A percentile compares a stretch with the other conserved stretches of the same genome.
phyloP scores from a whole-genome alignment of 2,329 filamentous ascomycete species.

The Neospermospora avenae region DNA sequence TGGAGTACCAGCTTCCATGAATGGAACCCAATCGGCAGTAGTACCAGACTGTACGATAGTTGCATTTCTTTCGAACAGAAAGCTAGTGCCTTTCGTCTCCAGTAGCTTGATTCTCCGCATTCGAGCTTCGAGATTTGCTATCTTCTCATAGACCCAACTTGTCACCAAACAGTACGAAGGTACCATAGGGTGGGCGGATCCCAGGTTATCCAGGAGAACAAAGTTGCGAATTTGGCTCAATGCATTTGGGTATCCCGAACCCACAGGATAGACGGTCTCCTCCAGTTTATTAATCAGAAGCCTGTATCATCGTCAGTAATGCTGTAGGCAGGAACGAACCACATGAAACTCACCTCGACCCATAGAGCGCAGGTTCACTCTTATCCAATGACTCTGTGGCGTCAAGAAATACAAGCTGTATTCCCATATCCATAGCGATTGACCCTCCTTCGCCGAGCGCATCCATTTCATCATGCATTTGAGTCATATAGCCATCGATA shows the following conservation, averaged over 20 bases:
- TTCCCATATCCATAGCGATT: slow-evolving; percentile 67
- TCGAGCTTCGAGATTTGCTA: slow-evolving; percentile 69
- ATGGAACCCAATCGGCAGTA: slow-evolving; percentile 81
- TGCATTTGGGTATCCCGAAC: slow-evolving; percentile 67
- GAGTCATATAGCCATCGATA: slow-evolving; percentile 71
- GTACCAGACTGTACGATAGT: slow-evolving; percentile 48
- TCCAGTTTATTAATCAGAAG: slow-evolving; percentile 80
- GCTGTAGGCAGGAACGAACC: not conserved
- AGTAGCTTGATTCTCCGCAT: slow-evolving; percentile 64
- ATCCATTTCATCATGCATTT: slow-evolving; percentile 64
- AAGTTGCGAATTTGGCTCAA: slow-evolving; percentile 80
- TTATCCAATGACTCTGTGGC: slow-evolving; percentile 81
- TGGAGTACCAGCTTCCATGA: slow-evolving; percentile 79
- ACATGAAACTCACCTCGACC: slow-evolving; percentile 56
- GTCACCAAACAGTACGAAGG: slow-evolving; percentile 83
- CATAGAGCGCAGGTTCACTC: slow-evolving; percentile 80
- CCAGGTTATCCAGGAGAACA: slow-evolving; percentile 79
- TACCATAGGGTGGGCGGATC: slow-evolving; percentile 60
- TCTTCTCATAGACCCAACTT: slow-evolving; percentile 80
- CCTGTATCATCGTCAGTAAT: slow-evolving; percentile 37
- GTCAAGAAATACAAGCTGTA: slow-evolving; percentile 84
- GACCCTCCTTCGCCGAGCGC: slow-evolving; percentile 51
- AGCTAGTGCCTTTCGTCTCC: slow-evolving; percentile 48
- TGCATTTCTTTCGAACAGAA: slow-evolving; percentile 5
- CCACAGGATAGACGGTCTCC: slow-evolving; percentile 57